Evolutionary conservation across 257 asterid genomes (phyloP).

Genomic region (Ballota nigra): DNA sequence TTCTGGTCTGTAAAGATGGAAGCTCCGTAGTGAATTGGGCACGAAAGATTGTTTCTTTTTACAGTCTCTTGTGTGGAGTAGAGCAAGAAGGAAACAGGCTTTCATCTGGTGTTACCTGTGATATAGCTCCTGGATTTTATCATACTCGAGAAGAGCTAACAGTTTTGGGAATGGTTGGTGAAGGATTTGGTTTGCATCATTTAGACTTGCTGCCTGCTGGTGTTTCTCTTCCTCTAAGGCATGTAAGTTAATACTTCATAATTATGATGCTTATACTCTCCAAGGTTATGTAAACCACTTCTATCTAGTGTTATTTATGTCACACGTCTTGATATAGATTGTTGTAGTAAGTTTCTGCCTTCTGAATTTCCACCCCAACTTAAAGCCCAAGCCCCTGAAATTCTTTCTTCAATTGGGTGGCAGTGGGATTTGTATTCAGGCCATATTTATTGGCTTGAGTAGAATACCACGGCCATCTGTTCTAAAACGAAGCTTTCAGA

Average conservation of each 20-base stretch:
- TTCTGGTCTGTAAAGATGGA: slow-evolving; percentile 65
- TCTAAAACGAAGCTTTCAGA: slow-evolving; percentile 1
- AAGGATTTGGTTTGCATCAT: slow-evolving; percentile 84
- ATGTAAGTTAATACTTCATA: slow-evolving; percentile 58
- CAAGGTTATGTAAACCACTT: slow-evolving; percentile 1
- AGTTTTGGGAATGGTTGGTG: slow-evolving; percentile 97
- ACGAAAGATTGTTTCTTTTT: slow-evolving; percentile 79
- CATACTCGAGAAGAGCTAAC: slow-evolving; percentile 64
- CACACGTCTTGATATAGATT: slow-evolving; percentile 2
- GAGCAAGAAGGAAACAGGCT: slow-evolving; percentile 58
- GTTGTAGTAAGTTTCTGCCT: background rate
- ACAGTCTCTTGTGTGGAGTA: slow-evolving; percentile 88
- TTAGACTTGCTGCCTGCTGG: slow-evolving; percentile 94
- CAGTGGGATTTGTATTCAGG: slow-evolving; percentile 11
- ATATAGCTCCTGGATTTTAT: slow-evolving; percentile 67
- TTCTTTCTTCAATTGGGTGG: slow-evolving; percentile 3
- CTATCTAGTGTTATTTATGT: slow-evolving; percentile 9
- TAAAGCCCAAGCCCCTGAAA: background rate
- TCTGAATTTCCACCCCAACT: slow-evolving; percentile 6
- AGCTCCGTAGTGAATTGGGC: slow-evolving; percentile 76
- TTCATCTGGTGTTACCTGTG: slow-evolving; percentile 80
- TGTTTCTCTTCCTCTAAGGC: slow-evolving; percentile 89
- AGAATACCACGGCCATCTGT: slow-evolving; percentile 14
- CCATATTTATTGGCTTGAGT: background rate
- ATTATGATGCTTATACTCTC: background rate